phyloP scores from a whole-genome alignment of 495 filamentous ascomycete genomes.

The Pyrenula aspistea region DNA sequence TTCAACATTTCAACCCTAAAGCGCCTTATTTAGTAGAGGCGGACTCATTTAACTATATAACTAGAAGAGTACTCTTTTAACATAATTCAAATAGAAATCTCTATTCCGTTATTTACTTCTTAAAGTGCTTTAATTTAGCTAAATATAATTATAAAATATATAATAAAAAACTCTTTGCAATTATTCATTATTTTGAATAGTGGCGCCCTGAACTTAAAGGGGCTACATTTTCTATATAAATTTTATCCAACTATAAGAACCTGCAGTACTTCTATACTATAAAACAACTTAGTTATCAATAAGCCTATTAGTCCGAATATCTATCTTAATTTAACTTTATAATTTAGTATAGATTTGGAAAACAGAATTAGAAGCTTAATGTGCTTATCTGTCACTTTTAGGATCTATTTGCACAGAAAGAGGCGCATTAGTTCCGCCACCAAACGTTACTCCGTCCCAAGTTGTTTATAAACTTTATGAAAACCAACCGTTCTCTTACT shows the following conservation, averaged over 20 bases:
- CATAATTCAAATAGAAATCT: constrained; percentile 1
- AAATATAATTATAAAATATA: constrained; percentile 16
- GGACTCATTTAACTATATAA: constrained; percentile 4
- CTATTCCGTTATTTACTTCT: constrained; percentile 5
- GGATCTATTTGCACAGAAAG: not conserved
- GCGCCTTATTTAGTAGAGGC: constrained; percentile 4
- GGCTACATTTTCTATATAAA: constrained; percentile 1
- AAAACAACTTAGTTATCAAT: constrained; percentile 11
- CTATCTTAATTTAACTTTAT: constrained; percentile 18
- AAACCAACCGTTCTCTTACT: not conserved
- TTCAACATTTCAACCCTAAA: constrained; percentile 7
- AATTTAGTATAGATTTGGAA: constrained; percentile 11
- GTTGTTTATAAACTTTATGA: not conserved
- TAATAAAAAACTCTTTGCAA: constrained; percentile 15
- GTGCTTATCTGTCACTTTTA: constrained; percentile 1
- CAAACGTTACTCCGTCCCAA: no score
- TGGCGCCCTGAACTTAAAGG: constrained; percentile 9
- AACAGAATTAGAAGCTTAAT: constrained; percentile 4
- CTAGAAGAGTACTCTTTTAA: constrained; percentile 6
- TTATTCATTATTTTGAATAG: constrained; percentile 11
- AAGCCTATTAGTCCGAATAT: constrained; percentile 12
- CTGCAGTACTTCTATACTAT: constrained; percentile 14
- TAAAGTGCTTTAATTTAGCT: constrained; percentile 2
- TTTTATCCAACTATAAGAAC: constrained; percentile 12
- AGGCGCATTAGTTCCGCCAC: constrained; percentile 1